Percentiles rank a stretch among this genome's conserved stretches.
These are phyloP conservation scores for Globisporangium nagaii DNA, from an alignment of 352 stramenopile species.

Conservation along the genomic window DNA sequence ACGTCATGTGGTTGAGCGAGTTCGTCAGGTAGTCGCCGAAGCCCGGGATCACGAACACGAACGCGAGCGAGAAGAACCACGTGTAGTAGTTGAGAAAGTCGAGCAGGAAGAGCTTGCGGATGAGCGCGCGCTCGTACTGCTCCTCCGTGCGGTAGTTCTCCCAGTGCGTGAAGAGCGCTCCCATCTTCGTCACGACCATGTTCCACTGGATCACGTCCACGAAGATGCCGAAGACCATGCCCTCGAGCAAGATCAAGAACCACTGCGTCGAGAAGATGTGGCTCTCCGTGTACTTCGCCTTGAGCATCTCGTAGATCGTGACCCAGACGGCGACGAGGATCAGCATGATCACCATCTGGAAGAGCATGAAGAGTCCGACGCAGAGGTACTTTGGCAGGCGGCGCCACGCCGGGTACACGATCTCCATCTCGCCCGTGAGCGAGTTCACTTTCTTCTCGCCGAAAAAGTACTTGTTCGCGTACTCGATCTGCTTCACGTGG, in stretches of 20 bases:
- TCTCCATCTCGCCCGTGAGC: constrained; percentile 62
- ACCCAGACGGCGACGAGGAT: constrained; percentile 83
- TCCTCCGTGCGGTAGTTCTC: constrained; percentile 86
- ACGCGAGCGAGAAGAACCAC: constrained; percentile 88
- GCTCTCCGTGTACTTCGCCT: constrained; percentile 67
- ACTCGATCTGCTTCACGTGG: constrained; percentile 80
- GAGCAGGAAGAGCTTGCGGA: constrained; percentile 80
- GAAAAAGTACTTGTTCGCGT: constrained; percentile 76
- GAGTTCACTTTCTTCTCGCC: constrained; percentile 65
- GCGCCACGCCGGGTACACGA: constrained; percentile 64
- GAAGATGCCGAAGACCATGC: constrained; percentile 82
- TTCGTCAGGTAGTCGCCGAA: constrained; percentile 84
- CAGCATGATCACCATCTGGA: constrained; percentile 83
- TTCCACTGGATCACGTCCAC: constrained; percentile 89
- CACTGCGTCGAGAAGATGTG: constrained; percentile 83
- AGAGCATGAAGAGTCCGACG: constrained; percentile 76
- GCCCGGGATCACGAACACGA: constrained; percentile 84
- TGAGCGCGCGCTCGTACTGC: constrained; percentile 76
- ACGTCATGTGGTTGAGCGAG: constrained; percentile 77
- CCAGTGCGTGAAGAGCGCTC: constrained; percentile 78
- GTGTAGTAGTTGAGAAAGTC: constrained; percentile 91
- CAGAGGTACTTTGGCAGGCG: constrained; percentile 72
- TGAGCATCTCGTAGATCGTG: constrained; percentile 86
- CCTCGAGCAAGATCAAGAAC: constrained; percentile 77
- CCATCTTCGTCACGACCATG: constrained; percentile 87